Evolutionary conservation across 2,329 filamentous ascomycete species (phyloP).

Genomic region (Pyricularia pennisetigena): DNA sequence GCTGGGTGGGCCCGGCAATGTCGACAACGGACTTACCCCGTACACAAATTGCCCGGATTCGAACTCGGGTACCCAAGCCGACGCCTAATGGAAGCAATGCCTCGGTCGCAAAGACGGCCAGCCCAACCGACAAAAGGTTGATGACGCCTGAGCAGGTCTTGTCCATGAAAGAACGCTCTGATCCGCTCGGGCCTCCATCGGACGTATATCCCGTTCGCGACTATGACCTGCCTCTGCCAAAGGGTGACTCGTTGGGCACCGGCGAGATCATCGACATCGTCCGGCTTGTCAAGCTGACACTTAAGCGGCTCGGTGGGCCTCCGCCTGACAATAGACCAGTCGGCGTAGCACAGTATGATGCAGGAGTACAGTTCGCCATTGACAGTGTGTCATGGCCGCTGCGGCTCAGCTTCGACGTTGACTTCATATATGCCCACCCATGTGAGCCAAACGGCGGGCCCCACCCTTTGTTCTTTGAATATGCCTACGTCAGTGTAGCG

Average conservation of each 20-base stretch:
- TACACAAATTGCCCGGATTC: slow-evolving; percentile 61
- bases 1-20: slow-evolving; percentile 65
- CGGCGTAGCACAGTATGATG: slow-evolving; percentile 41
- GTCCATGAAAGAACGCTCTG: slow-evolving; percentile 57
- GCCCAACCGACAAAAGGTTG: neutral
- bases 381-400: slow-evolving; percentile 54
- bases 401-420: slow-evolving; percentile 52
- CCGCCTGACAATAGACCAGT: slow-evolving; percentile 17
- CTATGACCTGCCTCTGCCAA: slow-evolving; percentile 51
- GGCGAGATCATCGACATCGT: slow-evolving; percentile 51
- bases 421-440: slow-evolving; percentile 56
- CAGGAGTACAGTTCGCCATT: slow-evolving; percentile 54
- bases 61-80: slow-evolving; percentile 42
- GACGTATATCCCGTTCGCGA: slow-evolving; percentile 56
- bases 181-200: slow-evolving; percentile 56
- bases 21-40: slow-evolving; percentile 57
- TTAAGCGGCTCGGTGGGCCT: slow-evolving; percentile 25
- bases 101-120: neutral
- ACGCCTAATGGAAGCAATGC: neutral
- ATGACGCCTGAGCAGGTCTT: slow-evolving; percentile 49
- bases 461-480: slow-evolving; percentile 65
- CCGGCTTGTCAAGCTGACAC: slow-evolving; percentile 56
- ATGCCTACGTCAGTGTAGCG: slow-evolving; percentile 46
- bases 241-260: slow-evolving; percentile 27
- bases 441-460: slow-evolving; percentile 44